Evolutionary conservation across 2,329 filamentous ascomycete genomes (phyloP), one percentile per base, ranked within the genome.

Genomic region (Ophiostoma australiae): DNA sequence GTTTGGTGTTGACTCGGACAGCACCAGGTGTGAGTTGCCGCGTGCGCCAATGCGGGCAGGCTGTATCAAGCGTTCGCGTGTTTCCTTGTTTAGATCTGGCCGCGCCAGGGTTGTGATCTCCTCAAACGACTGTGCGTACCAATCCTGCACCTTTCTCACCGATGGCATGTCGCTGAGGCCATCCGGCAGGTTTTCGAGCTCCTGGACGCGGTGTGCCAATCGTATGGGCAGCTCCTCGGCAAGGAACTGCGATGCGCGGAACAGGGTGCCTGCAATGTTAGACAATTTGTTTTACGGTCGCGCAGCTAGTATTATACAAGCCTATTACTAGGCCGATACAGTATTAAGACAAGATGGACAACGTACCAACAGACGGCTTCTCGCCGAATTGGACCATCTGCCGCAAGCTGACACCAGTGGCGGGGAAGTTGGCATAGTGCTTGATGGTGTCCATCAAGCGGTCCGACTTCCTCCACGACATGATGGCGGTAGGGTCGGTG

Each of bases 321-420:
- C 11, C 27, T 17, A 11, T 4, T 27, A 41, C 11, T 15, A 15
- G 39, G 39, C 13, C 15, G 39, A 11, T 39, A 11, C 8, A 41
- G 13, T 2, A 4, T 8, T 15, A 3, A 41, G 39, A 48, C 27
- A 23, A 23, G 27, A 3, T 31, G 6, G 27, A 52, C 69, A 63
- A 80, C 86, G 77, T 84, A 95, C 92, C 93, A 76, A 90, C 92
- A 20, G 94, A 97, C 70, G 94, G 94, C 80, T 89, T 92, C 84
- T 97, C 93, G 78, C 94, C 94, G 80, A 98, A 98, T 81, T 98
- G 94, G 72, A 98, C 94, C 95, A 99, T 99, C 86, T 99, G 95
- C 80, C 95, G 89, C 81, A 99, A 86, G 80, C 94, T 97, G 77
- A 96, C 92, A 77, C 95, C 95, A 17, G 95, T 99, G 73, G 95